Conservation (phyloP, 2,329 filamentous ascomycete species). For the Tolypocladium nubicola region DNA sequence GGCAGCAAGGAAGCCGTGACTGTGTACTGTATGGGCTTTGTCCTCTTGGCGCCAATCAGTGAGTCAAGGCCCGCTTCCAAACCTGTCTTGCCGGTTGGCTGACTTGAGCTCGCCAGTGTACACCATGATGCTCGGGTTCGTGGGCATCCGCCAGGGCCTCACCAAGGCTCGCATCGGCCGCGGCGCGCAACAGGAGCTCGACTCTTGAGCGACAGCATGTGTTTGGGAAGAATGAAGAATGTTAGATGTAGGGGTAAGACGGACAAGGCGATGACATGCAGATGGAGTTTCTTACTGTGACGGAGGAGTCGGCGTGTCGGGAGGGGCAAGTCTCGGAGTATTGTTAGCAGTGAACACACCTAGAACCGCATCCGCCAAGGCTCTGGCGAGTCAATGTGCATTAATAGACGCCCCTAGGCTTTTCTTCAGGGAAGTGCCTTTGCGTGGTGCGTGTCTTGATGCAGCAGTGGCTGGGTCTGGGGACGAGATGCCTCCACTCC, state of each 20-base stretch:
- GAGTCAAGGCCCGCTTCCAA: conserved; percentile 14
- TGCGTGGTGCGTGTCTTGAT: too few species aligned
- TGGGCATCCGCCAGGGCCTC: conserved; percentile 35
- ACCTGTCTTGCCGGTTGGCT: neutral
- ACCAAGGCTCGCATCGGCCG: conserved; percentile 15
- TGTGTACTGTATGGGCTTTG: conserved; percentile 32
- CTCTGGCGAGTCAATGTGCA: neutral
- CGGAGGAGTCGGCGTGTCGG: neutral
- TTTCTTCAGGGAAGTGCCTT: neutral
- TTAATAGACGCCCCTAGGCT: neutral
- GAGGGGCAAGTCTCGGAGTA: neutral
- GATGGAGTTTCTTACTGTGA: neutral
- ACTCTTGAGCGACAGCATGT: neutral
- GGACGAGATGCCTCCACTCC: neutral
- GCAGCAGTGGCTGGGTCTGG: too few species aligned
- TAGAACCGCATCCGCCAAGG: neutral
- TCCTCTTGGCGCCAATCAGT: conserved; percentile 33
- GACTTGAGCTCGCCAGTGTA: conserved; percentile 25
- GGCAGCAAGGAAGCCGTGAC: conserved; percentile 32
- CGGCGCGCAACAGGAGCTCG: conserved; percentile 4
- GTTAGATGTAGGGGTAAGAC: neutral
- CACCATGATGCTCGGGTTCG: conserved; percentile 36
- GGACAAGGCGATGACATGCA: neutral
- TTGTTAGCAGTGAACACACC: neutral
- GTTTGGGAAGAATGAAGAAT: neutral